Base-by-base conservation (phyloP, 306 rosid genomes). In the Astragalus membranaceus region DNA sequence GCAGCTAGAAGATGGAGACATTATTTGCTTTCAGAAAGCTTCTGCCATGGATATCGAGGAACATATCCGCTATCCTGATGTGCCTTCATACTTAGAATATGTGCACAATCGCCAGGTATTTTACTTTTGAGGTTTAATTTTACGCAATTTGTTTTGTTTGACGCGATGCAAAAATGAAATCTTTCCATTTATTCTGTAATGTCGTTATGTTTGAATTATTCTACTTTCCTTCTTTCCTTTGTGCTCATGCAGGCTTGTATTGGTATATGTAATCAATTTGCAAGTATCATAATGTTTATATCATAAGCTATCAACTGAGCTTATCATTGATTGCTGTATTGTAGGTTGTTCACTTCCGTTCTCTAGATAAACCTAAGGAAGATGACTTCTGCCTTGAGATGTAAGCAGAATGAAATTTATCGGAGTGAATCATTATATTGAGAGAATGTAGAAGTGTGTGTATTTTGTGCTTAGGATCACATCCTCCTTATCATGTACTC, bases 1-100 rank as follows among this genome's bases (percentile, higher is more conserved):
- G 63, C 86, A 95, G 99, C 84, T 95, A 67, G 97, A 95, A 83
- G 97, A 95, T 79, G 99, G 99, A 35, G 99, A 95, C 75, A 89
- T 95, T 74, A 46, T 95, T 41, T 95, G 97, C 85, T 89, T 85
- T 78, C 99, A 95, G 76, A 95, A 91, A 77, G 79, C 87, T 64
- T 75, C 71, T 73, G 64, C 82, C 16, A 70, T 62, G 50, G 92
- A 85, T 58, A 84, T 35, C 69, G 85, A 62, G 46, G 89, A 80
- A 52, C 88, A 65, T 20, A 58, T 44, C 43, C 96, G 95, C 64
- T 95, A 89, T 78, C 87, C 93, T 8, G 99, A 91, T 7, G 97
- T 95, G 70, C 96, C 99, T 36, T 91, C 97, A 36, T 95, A 91
- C 85, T 79, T 95, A 75, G 97, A 95, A 52, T 95, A 87, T 64